A percentile compares a stretch with the other conserved stretches of the same genome.
Conservation (phyloP, 2,329 filamentous ascomycete genomes). For the Penicillium sp. region DNA sequence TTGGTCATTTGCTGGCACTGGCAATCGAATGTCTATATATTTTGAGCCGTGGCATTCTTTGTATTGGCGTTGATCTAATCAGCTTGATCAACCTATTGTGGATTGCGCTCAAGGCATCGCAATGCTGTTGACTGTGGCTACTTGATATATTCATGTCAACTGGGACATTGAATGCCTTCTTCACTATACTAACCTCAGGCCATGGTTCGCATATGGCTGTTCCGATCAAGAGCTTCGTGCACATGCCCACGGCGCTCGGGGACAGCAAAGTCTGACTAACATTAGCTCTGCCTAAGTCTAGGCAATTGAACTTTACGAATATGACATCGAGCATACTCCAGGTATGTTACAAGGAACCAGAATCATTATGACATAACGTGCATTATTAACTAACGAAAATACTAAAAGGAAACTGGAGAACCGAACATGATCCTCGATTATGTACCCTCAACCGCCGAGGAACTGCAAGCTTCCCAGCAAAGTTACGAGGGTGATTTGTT, state of each 20-base stretch:
- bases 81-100: background rate
- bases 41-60: background rate
- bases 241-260: too few relatives aligned
- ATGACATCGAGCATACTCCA: background rate
- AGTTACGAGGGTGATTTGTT: background rate
- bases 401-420: background rate
- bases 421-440: constrained; percentile 2
- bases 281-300: too few relatives aligned
- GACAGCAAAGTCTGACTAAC: too few relatives aligned
- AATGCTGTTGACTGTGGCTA: too few relatives aligned
- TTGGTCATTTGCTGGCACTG: background rate
- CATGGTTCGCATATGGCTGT: too few relatives aligned
- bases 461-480: background rate
- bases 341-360: background rate
- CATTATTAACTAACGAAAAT: background rate
- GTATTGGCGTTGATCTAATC: background rate
- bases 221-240: too few relatives aligned
- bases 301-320: too few relatives aligned
- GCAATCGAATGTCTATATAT: background rate
- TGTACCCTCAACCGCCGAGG: background rate
- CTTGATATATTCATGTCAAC: background rate
- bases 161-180: background rate
- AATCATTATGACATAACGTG: background rate
- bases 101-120: too few relatives aligned
- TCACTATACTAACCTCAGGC: too few relatives aligned